phyloP scores from a whole-genome alignment of 225 moss, liverwort and hornwort genomes.

The Sphagnum tenellum region DNA sequence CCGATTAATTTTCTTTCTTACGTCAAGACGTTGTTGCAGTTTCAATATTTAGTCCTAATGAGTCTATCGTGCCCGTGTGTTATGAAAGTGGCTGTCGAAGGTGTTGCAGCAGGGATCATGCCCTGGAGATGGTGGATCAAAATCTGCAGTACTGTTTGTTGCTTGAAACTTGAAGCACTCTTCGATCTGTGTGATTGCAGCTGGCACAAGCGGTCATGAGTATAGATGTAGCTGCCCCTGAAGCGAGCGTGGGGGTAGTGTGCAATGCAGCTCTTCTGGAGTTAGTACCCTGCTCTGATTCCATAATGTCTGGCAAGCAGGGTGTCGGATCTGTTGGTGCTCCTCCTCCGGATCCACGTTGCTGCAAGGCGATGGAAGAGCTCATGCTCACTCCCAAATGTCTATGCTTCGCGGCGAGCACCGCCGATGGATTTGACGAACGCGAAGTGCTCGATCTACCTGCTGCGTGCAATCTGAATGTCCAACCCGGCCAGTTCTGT shows the following conservation, averaged over 20 bases:
- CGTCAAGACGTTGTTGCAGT: too few species aligned
- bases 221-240: not conserved
- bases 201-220: too few species aligned
- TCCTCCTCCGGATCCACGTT: conserved; percentile 16
- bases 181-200: too few species aligned
- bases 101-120: too few species aligned
- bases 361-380: conserved; percentile 48
- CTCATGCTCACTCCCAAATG: conserved; percentile 44
- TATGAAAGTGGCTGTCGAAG: too few species aligned
- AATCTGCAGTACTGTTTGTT: too few species aligned
- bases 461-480: conserved; percentile 14
- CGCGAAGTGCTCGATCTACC: conserved; percentile 26
- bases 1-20: too few species aligned
- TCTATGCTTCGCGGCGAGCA: conserved; percentile 36
- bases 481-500: conserved; percentile 16
- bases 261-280: conserved; percentile 29
- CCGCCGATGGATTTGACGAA: conserved; percentile 24
- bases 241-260: conserved; percentile 18
- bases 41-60: too few species aligned
- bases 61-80: too few species aligned
- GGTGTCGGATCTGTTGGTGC: not conserved
- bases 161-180: too few species aligned
- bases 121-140: too few species aligned
- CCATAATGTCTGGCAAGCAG: conserved; percentile 10
- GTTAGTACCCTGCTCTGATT: conserved; percentile 23